phyloP scores from a whole-genome alignment of 2,329 filamentous ascomycete genomes.

The Fusarium tricinctum region DNA sequence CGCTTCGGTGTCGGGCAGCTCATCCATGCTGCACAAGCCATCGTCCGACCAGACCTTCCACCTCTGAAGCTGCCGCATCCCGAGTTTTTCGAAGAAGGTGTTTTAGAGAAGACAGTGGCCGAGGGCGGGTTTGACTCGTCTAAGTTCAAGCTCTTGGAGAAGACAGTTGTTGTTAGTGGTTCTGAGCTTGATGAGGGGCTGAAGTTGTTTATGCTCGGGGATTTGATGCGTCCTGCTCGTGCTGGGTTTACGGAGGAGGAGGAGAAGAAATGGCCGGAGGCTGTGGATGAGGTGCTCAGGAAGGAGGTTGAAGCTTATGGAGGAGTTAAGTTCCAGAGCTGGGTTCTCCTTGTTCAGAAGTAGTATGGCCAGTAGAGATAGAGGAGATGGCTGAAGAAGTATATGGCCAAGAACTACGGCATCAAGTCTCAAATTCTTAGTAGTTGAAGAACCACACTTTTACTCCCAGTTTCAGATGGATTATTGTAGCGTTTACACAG shows the following conservation, averaged over 20 bases:
- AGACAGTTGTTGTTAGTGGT: conserved; percentile 29
- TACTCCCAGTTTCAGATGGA: no score
- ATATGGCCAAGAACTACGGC: background rate
- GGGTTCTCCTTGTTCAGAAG: conserved; percentile 47
- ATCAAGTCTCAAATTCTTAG: no score
- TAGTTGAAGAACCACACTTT: no score
- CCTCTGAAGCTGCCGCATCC: conserved; percentile 46
- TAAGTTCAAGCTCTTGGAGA: conserved; percentile 23
- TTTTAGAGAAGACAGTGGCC: conserved; percentile 34
- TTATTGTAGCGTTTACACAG: no score
- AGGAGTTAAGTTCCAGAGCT: conserved; percentile 44
- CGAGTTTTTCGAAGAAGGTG: conserved; percentile 46
- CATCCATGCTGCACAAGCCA: conserved; percentile 49
- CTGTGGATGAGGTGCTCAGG: conserved; percentile 39
- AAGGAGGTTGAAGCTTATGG: conserved; percentile 39
- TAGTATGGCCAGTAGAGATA: background rate
- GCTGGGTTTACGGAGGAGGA: conserved; percentile 46
- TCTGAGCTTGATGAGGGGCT: conserved; percentile 37
- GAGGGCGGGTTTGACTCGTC: conserved; percentile 46
- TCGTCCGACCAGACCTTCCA: conserved; percentile 49
- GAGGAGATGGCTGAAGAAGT: no score
- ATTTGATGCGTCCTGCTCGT: conserved; percentile 39
- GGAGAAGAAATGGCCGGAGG: conserved; percentile 40
- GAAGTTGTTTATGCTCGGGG: conserved; percentile 43
- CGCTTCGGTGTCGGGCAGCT: conserved; percentile 46